Evolutionary conservation across 805 yeast species (phyloP), one percentile per base, ranked within the genome.

Genomic region (Yarrowia sp.): DNA sequence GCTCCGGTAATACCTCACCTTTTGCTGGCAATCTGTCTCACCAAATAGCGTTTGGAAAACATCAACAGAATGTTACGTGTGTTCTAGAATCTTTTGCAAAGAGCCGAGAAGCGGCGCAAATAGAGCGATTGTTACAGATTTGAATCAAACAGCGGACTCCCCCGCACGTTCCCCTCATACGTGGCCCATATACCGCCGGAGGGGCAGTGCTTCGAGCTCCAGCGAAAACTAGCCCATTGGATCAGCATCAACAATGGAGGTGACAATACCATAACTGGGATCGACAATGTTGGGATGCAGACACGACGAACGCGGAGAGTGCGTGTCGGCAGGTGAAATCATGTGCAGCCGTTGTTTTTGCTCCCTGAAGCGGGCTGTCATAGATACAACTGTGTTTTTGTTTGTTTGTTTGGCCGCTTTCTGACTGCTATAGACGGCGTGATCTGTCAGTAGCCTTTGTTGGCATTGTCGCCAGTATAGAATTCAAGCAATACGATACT

Each of bases 61-160:
- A 29, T 44, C 51, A 44, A 44, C 51, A 19, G 35, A 44, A 44
- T 29, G 35, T 44, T 25, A 25, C 18, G 33, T 12, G 24, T 44
- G 51, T 44, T 44, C 51, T 44, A 44, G 51, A 44, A 44, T 42
- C 51, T 29, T 44, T 29, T 19, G 49, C n/a, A n/a, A n/a, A n/a
- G n/a, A n/a, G n/a, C n/a, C n/a, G n/a, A n/a, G n/a, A n/a, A n/a
- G n/a, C n/a, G n/a, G n/a, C n/a, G n/a, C n/a, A n/a, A n/a, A n/a
- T n/a, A n/a, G n/a, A n/a, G n/a, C n/a, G n/a, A n/a, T n/a, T n/a
- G n/a, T n/a, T n/a, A n/a, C n/a, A n/a, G n/a, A n/a, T n/a, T n/a
- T n/a, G n/a, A n/a, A n/a, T n/a, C n/a, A n/a, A n/a, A n/a, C n/a
- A n/a, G n/a, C n/a, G n/a, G n/a, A n/a, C n/a, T n/a, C n/a, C n/a